Conservation (phyloP, 1,284 basidiomycete genomes). For the Salmacisia buchloeana region DNA sequence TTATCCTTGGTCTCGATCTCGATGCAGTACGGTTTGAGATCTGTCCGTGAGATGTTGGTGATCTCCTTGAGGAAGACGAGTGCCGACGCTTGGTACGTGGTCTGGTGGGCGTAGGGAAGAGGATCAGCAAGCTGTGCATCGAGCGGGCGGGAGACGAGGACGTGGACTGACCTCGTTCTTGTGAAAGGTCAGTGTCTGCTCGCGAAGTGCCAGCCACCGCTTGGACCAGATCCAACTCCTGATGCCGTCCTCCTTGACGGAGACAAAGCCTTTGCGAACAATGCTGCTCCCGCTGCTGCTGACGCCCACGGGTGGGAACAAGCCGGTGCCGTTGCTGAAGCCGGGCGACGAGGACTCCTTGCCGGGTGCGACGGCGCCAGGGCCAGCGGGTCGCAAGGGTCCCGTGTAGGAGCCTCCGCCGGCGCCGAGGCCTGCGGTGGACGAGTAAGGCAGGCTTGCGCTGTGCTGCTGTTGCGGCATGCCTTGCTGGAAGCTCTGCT, state of each 20-base stretch:
- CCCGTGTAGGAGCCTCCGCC: constrained; percentile 43
- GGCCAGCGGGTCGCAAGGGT: constrained; percentile 36
- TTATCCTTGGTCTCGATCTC: constrained; percentile 69
- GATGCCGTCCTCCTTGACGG: constrained; percentile 50
- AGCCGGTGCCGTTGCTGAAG: background rate
- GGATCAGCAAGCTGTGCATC: background rate
- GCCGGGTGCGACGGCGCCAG: constrained; percentile 22
- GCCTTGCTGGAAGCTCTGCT: constrained; percentile 9
- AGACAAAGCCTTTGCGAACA: constrained; percentile 46
- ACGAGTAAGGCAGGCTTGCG: constrained; percentile 36
- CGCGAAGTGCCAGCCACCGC: constrained; percentile 81
- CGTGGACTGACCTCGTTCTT: constrained; percentile 72
- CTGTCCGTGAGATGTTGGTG: constrained; percentile 78
- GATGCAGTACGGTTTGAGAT: constrained; percentile 86
- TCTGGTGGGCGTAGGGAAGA: constrained; percentile 52
- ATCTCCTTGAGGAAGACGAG: constrained; percentile 72
- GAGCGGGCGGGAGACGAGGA: background rate
- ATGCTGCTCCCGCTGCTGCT: constrained; percentile 12
- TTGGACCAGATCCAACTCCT: constrained; percentile 86
- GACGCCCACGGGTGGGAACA: background rate
- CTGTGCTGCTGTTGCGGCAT: constrained; percentile 21
- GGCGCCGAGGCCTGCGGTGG: constrained; percentile 25
- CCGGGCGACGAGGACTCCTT: background rate
- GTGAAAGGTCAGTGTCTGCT: constrained; percentile 73
- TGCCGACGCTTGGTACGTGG: constrained; percentile 61